These are phyloP conservation scores for Sugiyamaella grinbergsii DNA, from an alignment of 1,139 yeast genomes.

Conservation along the genomic window DNA sequence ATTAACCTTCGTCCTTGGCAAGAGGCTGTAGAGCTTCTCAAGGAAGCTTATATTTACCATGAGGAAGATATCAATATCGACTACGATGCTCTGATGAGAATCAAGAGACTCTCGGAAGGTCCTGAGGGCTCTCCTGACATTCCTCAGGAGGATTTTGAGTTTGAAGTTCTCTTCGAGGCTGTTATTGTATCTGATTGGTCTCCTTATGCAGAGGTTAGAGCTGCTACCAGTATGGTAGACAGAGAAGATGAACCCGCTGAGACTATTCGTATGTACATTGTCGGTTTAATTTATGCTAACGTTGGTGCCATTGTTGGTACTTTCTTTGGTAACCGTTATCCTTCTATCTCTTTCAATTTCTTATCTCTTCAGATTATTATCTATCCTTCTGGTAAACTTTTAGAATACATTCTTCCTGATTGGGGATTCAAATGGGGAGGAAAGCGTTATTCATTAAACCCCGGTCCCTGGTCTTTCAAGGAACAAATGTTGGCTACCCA, in stretches of 20 bases:
- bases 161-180: slow-evolving; percentile 45
- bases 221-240: slow-evolving; percentile 50
- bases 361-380: slow-evolving; percentile 48
- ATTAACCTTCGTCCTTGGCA: slow-evolving; percentile 15
- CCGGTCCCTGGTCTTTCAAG: slow-evolving; percentile 67
- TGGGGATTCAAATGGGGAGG: slow-evolving; percentile 49
- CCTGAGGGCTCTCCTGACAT: slow-evolving; percentile 26
- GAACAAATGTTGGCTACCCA: slow-evolving; percentile 67
- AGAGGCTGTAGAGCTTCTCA: slow-evolving; percentile 45
- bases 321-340: slow-evolving; percentile 56
- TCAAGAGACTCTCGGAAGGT: slow-evolving; percentile 35
- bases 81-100: slow-evolving; percentile 27
- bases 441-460: slow-evolving; percentile 49
- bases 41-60: slow-evolving; percentile 48
- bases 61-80: slow-evolving; percentile 52
- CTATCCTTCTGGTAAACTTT: slow-evolving; percentile 28
- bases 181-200: slow-evolving; percentile 49
- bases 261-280: slow-evolving; percentile 52
- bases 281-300: slow-evolving; percentile 38
- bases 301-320: slow-evolving; percentile 55
- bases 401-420: slow-evolving; percentile 47
- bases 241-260: slow-evolving; percentile 49
- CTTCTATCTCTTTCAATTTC: slow-evolving; percentile 51
- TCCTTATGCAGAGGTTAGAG: slow-evolving; percentile 54
- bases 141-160: slow-evolving; percentile 38